phyloP scores from a whole-genome alignment of 78 protist genomes.

The Dictyostelium brefeldianum region DNA sequence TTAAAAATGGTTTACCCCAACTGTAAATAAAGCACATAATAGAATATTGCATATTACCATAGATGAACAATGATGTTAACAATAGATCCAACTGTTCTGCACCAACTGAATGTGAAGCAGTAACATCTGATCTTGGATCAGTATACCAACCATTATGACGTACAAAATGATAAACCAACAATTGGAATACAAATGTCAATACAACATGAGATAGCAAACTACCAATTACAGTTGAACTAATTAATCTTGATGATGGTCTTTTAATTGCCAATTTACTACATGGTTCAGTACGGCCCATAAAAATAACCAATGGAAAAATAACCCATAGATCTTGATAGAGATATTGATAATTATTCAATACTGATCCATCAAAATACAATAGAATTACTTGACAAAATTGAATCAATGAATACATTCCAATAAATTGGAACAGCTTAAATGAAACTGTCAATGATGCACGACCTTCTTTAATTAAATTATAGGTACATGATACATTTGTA shows the following conservation, averaged over 20 bases:
- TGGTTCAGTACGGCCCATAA: slow-evolving; percentile 88
- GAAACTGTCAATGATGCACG: slow-evolving; percentile 97
- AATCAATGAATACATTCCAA: slow-evolving; percentile 97
- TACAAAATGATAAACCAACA: slow-evolving; percentile 23
- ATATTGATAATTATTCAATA: slow-evolving; percentile 84
- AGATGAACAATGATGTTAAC: slow-evolving; percentile 25
- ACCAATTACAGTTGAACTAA: slow-evolving; percentile 56
- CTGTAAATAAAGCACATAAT: slow-evolving; percentile 53
- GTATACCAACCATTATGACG: slow-evolving; percentile 45
- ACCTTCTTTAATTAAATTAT: slow-evolving; percentile 88
- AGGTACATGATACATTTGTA: slow-evolving; percentile 52
- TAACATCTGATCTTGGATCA: neutral
- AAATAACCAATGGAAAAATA: slow-evolving; percentile 87
- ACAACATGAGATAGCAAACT: slow-evolving; percentile 73
- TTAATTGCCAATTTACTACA: slow-evolving; percentile 13
- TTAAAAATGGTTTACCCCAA: slow-evolving; percentile 69
- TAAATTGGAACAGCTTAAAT: slow-evolving; percentile 95
- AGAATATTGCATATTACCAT: slow-evolving; percentile 67
- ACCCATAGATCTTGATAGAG: slow-evolving; percentile 88
- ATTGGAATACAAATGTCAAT: slow-evolving; percentile 14
- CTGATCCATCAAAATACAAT: slow-evolving; percentile 82
- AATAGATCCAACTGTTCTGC: neutral
- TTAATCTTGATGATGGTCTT: slow-evolving; percentile 82
- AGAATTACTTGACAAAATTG: slow-evolving; percentile 90
- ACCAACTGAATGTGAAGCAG: neutral